Evolutionary conservation across 176 grass and related monocot species (phyloP).

Genomic region (Tillandsia leiboldiana): DNA sequence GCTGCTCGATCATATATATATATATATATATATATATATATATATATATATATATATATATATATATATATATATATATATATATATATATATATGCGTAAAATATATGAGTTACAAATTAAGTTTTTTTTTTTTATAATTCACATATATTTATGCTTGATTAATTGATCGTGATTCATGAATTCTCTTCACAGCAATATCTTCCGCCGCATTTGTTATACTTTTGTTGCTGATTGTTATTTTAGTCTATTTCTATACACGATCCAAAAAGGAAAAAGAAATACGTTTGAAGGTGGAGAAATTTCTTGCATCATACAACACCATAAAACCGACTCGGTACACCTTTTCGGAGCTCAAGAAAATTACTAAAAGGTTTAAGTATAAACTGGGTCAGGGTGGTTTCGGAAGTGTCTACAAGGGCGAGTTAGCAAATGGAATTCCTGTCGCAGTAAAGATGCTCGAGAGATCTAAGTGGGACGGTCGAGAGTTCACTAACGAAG

Average conservation of each 20-base stretch:
- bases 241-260: background rate
- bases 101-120: background rate
- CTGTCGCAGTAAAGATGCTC: slow-evolving; percentile 3
- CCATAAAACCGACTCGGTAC: background rate
- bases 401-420: slow-evolving; percentile 3
- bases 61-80: background rate
- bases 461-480: background rate
- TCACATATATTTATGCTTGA: no score
- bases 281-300: slow-evolving; percentile 4
- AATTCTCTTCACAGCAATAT: slow-evolving; percentile 9
- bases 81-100: no score
- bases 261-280: background rate
- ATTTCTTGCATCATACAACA: background rate
- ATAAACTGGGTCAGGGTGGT: slow-evolving; percentile 4
- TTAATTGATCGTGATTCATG: no score
- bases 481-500: slow-evolving; percentile 4
- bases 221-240: background rate
- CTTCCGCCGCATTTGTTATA: slow-evolving; percentile 2
- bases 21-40: background rate
- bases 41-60: background rate
- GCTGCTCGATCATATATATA: background rate
- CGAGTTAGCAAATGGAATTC: background rate
- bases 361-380: slow-evolving; percentile 1
- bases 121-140: background rate
- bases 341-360: background rate